phyloP scores from a whole-genome alignment of 768 basidiomycete genomes.

The Pulveroboletus sp. region DNA sequence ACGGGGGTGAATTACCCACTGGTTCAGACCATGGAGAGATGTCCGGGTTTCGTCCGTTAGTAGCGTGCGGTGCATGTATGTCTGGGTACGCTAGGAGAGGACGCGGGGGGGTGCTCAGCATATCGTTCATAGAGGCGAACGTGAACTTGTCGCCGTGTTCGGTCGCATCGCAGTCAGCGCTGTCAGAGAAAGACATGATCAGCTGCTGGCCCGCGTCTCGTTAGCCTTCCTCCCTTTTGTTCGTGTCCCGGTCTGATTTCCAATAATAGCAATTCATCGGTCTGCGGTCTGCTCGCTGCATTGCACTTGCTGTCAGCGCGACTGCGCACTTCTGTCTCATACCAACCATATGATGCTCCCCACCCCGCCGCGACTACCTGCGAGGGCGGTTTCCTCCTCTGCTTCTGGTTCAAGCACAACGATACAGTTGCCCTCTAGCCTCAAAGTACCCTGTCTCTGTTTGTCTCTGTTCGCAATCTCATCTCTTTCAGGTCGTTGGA shows the following conservation, averaged over 20 bases:
- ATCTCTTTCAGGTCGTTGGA: slow-evolving; percentile 56
- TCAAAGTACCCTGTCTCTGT: slow-evolving; percentile 40
- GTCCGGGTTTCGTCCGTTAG: slow-evolving; percentile 4
- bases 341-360: slow-evolving; percentile 2
- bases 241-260: slow-evolving; percentile 1
- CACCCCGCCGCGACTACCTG: slow-evolving; percentile 3
- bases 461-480: not conserved
- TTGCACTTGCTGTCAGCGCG: slow-evolving; percentile 3
- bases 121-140: slow-evolving; percentile 5
- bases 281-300: slow-evolving; percentile 10
- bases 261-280: slow-evolving; percentile 11
- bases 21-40: slow-evolving; percentile 22
- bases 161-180: not conserved
- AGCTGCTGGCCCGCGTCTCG: not conserved
- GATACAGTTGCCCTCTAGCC: slow-evolving; percentile 37
- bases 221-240: not conserved
- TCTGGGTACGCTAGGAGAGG: slow-evolving; percentile 15
- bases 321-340: not conserved
- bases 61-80: not conserved
- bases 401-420: slow-evolving; percentile 35
- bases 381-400: slow-evolving; percentile 35
- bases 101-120: not conserved
- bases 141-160: slow-evolving; percentile 9
- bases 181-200: slow-evolving; percentile 14
- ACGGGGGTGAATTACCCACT: slow-evolving; percentile 2